Conservation (phyloP, 257 asterid species). For the Rauvolfia tetraphylla region DNA sequence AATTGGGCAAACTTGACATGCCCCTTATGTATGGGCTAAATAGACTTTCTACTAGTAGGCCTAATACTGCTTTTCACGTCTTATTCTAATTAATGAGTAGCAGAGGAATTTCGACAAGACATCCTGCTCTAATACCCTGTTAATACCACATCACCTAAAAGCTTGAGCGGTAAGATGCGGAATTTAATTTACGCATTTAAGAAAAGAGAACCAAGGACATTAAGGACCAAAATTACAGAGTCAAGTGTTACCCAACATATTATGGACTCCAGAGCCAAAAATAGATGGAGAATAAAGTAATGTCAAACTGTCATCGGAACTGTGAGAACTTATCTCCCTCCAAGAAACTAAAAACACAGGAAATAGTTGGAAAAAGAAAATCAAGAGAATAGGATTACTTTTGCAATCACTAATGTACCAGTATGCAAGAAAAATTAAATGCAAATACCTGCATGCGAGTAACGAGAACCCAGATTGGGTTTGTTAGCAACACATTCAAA, state of each 20-base stretch:
- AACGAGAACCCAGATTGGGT: constrained; percentile 92
- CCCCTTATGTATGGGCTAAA: not conserved
- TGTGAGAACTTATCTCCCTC: not conserved
- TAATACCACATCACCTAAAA: not conserved
- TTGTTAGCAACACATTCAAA: constrained; percentile 72
- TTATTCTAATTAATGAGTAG: not conserved
- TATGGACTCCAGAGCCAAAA: not conserved
- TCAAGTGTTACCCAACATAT: not conserved
- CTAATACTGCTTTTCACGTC: not conserved
- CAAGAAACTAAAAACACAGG: not conserved
- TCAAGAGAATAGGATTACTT: not conserved
- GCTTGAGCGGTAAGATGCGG: not conserved
- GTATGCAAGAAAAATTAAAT: not conserved
- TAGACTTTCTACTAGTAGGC: not conserved
- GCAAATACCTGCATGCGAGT: constrained; percentile 87
- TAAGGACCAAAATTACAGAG: no score
- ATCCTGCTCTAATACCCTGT: not conserved
- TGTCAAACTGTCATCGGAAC: not conserved
- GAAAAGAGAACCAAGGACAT: not conserved
- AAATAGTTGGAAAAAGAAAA: not conserved
- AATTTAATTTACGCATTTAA: not conserved
- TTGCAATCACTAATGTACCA: not conserved
- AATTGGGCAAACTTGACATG: not conserved
- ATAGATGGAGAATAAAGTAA: not conserved
- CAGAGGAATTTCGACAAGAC: not conserved